Conservation (phyloP, 768 basidiomycete genomes). For the Podaxis sp. region DNA sequence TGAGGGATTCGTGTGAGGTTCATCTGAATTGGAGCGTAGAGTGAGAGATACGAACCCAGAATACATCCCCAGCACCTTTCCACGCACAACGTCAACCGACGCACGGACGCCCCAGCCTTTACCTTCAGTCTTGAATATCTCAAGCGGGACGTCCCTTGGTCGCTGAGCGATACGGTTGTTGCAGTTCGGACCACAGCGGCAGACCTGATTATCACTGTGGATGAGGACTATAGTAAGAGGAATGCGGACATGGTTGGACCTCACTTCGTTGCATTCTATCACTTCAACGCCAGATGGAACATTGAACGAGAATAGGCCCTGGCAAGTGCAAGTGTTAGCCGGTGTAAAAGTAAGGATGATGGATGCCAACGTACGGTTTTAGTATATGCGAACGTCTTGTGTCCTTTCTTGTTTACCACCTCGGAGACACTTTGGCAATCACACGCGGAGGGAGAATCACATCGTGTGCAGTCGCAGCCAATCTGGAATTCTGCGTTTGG, state of each 20-base stretch:
- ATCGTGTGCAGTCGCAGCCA: constrained; percentile 41
- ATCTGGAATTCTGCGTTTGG: constrained; percentile 32
- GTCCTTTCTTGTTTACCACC: constrained; percentile 26
- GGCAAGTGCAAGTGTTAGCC: neutral
- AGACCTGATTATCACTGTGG: constrained; percentile 30
- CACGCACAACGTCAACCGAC: constrained; percentile 35
- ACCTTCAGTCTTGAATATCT: constrained; percentile 61
- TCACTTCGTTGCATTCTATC: constrained; percentile 65
- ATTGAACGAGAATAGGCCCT: constrained; percentile 53
- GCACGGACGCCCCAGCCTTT: constrained; percentile 71
- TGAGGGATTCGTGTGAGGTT: neutral
- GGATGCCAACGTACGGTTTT: constrained; percentile 25
- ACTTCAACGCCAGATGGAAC: constrained; percentile 45
- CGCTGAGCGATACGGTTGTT: constrained; percentile 60
- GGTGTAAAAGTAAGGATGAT: neutral
- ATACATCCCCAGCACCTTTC: constrained; percentile 66
- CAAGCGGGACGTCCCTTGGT: constrained; percentile 54
- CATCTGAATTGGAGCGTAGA: neutral
- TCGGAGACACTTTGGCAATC: constrained; percentile 48
- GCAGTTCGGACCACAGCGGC: constrained; percentile 44
- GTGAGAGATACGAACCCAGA: constrained; percentile 48
- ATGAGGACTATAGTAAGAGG: neutral
- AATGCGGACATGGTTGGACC: constrained; percentile 5
- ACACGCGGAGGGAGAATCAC: constrained; percentile 35
- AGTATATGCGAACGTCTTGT: constrained; percentile 42